A percentile compares a stretch with the other conserved stretches of the same genome.
Evolutionary conservation across 768 basidiomycete species (phyloP).

Genomic region (Mycena latifolia): DNA sequence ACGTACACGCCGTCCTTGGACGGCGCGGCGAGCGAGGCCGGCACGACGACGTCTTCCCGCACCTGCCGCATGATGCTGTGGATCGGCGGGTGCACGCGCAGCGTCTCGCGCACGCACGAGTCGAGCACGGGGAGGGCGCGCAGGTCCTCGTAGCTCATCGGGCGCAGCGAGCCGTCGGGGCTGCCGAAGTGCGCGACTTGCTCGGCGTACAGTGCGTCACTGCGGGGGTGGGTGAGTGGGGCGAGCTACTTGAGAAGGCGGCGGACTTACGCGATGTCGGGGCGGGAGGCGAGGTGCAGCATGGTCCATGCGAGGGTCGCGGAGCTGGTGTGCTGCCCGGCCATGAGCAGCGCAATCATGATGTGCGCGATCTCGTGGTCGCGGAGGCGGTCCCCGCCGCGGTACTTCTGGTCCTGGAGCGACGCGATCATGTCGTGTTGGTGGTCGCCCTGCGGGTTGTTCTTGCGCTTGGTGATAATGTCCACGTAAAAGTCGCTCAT

Average conservation of each 20-base stretch:
- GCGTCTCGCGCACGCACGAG: constrained; percentile 92
- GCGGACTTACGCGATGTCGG: constrained; percentile 65
- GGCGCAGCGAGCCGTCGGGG: constrained; percentile 83
- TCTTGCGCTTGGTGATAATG: constrained; percentile 83
- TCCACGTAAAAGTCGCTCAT: constrained; percentile 95
- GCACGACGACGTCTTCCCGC: constrained; percentile 86
- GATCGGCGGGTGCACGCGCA: constrained; percentile 94
- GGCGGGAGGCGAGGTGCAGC: constrained; percentile 85
- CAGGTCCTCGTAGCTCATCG: constrained; percentile 89
- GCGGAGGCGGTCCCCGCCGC: constrained; percentile 77
- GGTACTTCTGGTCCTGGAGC: constrained; percentile 86
- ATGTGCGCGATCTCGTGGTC: constrained; percentile 98
- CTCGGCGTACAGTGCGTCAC: constrained; percentile 86
- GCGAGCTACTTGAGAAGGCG: too few species aligned
- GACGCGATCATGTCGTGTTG: constrained; percentile 95
- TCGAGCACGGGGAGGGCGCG: constrained; percentile 87
- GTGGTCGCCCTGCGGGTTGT: constrained; percentile 63
- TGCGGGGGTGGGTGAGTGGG: too few species aligned
- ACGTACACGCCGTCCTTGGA: constrained; percentile 81
- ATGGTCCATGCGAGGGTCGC: constrained; percentile 92
- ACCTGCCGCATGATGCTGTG: constrained; percentile 97
- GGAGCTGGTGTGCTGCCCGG: constrained; percentile 98
- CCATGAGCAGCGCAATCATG: constrained; percentile 99
- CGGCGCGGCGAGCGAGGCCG: constrained; percentile 83
- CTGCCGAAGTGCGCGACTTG: constrained; percentile 86